A percentile compares a stretch with the other conserved stretches of the same genome.
Conservation (phyloP, 495 filamentous ascomycete genomes). For the Aspergillus carlsbadensis region DNA sequence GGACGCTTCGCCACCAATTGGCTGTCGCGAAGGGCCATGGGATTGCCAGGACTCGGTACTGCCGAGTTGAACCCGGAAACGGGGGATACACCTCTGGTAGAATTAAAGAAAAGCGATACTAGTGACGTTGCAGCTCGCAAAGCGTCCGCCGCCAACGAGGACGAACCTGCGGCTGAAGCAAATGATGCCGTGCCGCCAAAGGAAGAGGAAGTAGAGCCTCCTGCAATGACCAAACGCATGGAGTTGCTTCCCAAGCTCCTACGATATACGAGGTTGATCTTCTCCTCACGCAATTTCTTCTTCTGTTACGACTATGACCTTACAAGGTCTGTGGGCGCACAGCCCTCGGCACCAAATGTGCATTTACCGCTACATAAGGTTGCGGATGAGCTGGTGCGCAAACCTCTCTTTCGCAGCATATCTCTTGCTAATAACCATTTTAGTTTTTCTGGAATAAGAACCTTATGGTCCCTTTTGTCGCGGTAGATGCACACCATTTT, state of each 20-base stretch:
- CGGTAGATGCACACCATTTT: slow-evolving; percentile 58
- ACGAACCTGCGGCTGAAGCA: slow-evolving; percentile 12
- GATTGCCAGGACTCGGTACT: slow-evolving; percentile 37
- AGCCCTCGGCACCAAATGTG: slow-evolving; percentile 33
- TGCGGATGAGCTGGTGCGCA: slow-evolving; percentile 69
- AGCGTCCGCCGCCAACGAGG: slow-evolving; percentile 16
- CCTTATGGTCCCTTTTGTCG: slow-evolving; percentile 71
- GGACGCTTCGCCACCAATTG: slow-evolving; percentile 85
- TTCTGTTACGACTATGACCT: slow-evolving; percentile 92
- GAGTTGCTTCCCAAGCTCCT: slow-evolving; percentile 81
- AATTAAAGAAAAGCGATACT: slow-evolving; percentile 15
- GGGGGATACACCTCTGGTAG: slow-evolving; percentile 23
- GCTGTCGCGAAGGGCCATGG: slow-evolving; percentile 83
- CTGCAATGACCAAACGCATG: slow-evolving; percentile 26
- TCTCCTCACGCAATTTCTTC: slow-evolving; percentile 82
- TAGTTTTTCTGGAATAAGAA: slow-evolving; percentile 91
- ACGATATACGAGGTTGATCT: slow-evolving; percentile 74
- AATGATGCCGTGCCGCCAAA: slow-evolving; percentile 30
- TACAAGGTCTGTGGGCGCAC: slow-evolving; percentile 61
- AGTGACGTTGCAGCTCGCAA: slow-evolving; percentile 12
- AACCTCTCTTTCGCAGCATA: not conserved
- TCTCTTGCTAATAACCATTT: slow-evolving; percentile 12
- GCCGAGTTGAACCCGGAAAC: slow-evolving; percentile 24
- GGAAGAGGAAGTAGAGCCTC: slow-evolving; percentile 28
- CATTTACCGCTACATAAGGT: slow-evolving; percentile 63